phyloP scores from a whole-genome alignment of 345 rosid genomes.

The Sapria himalayana region DNA sequence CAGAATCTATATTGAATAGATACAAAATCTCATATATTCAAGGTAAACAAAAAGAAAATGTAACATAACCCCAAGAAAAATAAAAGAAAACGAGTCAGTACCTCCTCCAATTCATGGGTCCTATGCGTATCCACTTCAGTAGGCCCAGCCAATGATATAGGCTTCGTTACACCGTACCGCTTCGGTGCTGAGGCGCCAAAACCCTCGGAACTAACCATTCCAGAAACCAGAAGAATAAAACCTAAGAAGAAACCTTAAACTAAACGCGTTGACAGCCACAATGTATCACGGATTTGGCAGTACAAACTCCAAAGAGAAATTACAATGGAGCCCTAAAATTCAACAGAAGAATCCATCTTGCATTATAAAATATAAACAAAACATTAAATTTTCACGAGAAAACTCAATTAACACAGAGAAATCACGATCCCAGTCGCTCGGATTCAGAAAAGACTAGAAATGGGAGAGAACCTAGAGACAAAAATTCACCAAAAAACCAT shows the following conservation, averaged over 20 bases:
- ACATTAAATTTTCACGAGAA: too few species aligned
- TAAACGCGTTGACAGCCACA: too few species aligned
- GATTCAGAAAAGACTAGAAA: too few species aligned
- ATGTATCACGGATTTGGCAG: too few species aligned
- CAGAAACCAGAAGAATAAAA: neutral
- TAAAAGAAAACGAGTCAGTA: constrained; percentile 7
- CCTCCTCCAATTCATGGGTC: constrained; percentile 51
- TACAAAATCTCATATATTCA: constrained; percentile 1
- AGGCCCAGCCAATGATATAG: constrained; percentile 67
- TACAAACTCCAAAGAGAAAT: too few species aligned
- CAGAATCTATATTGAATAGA: constrained; percentile 23
- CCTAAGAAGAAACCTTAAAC: constrained; percentile 6
- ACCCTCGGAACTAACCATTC: constrained; percentile 38
- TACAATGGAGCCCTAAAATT: too few species aligned
- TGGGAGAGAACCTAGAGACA: too few species aligned
- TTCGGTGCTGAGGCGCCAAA: constrained; percentile 13
- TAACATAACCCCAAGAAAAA: neutral
- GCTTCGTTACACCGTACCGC: constrained; percentile 51
- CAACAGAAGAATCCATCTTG: too few species aligned
- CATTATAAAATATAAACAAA: too few species aligned
- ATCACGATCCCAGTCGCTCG: too few species aligned
- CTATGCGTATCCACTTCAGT: constrained; percentile 47
- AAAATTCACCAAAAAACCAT: too few species aligned
- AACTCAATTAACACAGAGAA: too few species aligned
- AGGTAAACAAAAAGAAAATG: constrained; percentile 2